These are phyloP conservation scores for Prunella vulgaris DNA, from an alignment of 257 asterid genomes.

Conservation along the genomic window DNA sequence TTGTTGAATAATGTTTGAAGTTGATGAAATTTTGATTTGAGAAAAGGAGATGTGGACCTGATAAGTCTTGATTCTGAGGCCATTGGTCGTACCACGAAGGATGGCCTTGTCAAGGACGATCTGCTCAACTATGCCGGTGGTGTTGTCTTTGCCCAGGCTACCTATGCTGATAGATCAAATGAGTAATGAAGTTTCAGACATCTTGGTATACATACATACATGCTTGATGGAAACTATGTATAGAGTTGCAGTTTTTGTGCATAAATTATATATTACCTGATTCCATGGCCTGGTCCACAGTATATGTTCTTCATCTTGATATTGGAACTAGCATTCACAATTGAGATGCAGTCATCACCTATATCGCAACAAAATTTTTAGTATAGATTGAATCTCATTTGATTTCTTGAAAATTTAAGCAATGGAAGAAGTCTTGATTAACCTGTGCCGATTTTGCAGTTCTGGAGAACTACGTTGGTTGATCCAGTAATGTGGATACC, in stretches of 20 bases:
- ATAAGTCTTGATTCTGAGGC: conserved; percentile 98
- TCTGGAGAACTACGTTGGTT: conserved; percentile 70
- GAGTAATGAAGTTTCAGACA: not conserved
- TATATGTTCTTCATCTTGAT: conserved; percentile 70
- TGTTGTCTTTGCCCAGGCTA: conserved; percentile 87
- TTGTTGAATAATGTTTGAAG: too few species aligned
- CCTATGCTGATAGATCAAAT: conserved; percentile 66
- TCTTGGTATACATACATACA: not conserved
- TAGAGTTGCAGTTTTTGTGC: not conserved
- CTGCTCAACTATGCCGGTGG: conserved; percentile 59
- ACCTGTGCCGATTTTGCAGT: conserved; percentile 96
- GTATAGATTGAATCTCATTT: not conserved
- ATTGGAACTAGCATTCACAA: conserved; percentile 69
- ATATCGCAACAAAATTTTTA: not conserved
- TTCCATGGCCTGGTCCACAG: conserved; percentile 99
- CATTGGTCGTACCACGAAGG: conserved; percentile 66
- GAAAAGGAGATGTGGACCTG: too few species aligned
- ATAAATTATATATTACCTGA: conserved; percentile 40
- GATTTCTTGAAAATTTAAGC: too few species aligned
- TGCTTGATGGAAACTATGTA: not conserved
- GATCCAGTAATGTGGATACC: conserved; percentile 87
- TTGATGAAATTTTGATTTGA: too few species aligned
- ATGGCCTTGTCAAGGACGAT: conserved; percentile 68
- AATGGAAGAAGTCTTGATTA: not conserved
- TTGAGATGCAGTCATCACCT: conserved; percentile 96